Conservation (phyloP, 2,329 filamentous ascomycete species). For the Tolypocladium tundrense region DNA sequence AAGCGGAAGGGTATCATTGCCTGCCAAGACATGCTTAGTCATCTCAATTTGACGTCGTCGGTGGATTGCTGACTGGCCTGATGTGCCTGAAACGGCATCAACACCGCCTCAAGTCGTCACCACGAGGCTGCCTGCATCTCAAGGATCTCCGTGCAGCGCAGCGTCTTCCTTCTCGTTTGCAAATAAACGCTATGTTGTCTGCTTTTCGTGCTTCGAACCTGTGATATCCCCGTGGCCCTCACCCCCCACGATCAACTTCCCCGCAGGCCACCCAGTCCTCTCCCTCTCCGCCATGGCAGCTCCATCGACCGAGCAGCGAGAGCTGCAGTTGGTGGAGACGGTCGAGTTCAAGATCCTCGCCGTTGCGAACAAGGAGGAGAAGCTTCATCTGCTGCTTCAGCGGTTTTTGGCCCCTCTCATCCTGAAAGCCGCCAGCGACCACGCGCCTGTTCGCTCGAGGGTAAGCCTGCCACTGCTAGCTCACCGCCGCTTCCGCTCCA, state of each 20-base stretch:
- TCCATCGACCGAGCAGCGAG: conserved; percentile 49
- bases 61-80: background rate
- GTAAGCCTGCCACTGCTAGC: conserved; percentile 23
- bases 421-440: conserved; percentile 75
- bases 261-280: background rate
- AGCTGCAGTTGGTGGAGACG: conserved; percentile 74
- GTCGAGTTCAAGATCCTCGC: conserved; percentile 73
- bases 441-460: conserved; percentile 71
- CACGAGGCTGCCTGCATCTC: background rate
- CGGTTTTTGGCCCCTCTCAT: conserved; percentile 74
- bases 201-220: background rate
- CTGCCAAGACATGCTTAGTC: background rate
- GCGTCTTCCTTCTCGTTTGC: background rate
- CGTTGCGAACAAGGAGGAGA: conserved; percentile 72
- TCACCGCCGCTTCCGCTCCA: no score
- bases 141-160: background rate
- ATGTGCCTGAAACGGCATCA: background rate
- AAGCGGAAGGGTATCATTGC: no score
- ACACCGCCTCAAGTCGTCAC: background rate
- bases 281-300: conserved; percentile 21
- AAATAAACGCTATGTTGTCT: background rate
- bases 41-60: background rate
- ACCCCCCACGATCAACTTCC: background rate
- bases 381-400: conserved; percentile 67
- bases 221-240: background rate